Evolutionary conservation across 768 basidiomycete species (phyloP), one percentile per base, ranked within the genome.

Genomic region (Leccinum variicolor): DNA sequence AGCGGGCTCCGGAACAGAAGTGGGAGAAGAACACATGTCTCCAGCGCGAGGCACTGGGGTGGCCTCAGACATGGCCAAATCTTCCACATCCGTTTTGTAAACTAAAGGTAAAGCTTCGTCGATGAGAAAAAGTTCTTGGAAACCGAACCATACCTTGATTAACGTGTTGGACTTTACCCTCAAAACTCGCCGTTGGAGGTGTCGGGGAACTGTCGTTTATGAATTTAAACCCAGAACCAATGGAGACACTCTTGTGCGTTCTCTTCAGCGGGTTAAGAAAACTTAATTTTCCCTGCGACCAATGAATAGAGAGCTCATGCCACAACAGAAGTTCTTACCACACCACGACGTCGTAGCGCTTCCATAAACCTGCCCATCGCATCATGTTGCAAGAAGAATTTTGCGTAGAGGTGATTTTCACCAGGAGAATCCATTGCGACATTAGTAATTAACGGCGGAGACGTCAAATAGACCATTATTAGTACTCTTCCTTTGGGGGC

Each of bases 311-410:
- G 5, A 25, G 17, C 3, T 19, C 29, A 47, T 19, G 17, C 23
- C 13, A 15, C 3, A 26, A 54, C 41, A 23, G 10, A 53, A 10
- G 48, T 31, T 58, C 77, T 64, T 53, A 85, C 85, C 69, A 86
- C 65, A 52, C 75, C 75, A 47, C 85, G 76, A 53, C 72, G 69
- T 39, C 72, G 74, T 48, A 84, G 57, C 6, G 76, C 70, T 33
- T 75, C 62, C 55, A 74, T 57, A 53, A 87, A 81, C 49, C 74
- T 74, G 25, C 66, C 55, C 4, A 77, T 34, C 23, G 72, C 67
- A 25, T 64, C 59, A 26, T 62, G 66, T 15, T 70, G 63, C 39
- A 87, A 59, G 14, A 71, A 55, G 64, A 83, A 84, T 3, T 70
- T 66, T 50, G 80, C 64, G 8, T 65, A 59, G 31, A 69, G 60